phyloP scores from a whole-genome alignment of 352 stramenopile species.

The Phytophthora chlamydospora region DNA sequence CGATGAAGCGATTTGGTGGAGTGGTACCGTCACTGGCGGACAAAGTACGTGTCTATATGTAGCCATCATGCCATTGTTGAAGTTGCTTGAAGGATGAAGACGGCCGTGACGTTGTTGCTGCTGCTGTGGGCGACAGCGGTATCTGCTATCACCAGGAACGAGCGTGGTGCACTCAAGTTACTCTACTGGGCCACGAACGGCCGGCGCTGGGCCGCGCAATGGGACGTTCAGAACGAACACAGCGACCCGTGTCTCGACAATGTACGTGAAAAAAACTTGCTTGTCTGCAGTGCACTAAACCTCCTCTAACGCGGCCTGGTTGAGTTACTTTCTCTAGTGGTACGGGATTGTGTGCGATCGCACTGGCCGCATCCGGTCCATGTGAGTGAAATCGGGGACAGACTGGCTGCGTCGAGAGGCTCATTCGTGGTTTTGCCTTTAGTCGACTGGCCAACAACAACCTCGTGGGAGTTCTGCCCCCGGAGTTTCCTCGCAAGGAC shows the following conservation, averaged over 20 bases:
- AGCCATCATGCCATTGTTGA: slow-evolving; percentile 22
- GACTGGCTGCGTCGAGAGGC: background rate
- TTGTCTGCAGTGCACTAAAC: background rate
- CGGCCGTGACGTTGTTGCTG: slow-evolving; percentile 1
- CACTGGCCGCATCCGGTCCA: slow-evolving; percentile 54
- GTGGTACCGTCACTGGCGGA: background rate
- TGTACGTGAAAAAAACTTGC: slow-evolving; percentile 18
- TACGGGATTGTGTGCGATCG: slow-evolving; percentile 68
- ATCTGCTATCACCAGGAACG: slow-evolving; percentile 37
- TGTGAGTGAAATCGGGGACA: slow-evolving; percentile 35
- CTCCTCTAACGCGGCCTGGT: no score
- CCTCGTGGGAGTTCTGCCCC: slow-evolving; percentile 59
- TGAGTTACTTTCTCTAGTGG: slow-evolving; percentile 38
- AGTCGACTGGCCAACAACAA: slow-evolving; percentile 68
- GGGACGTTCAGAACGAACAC: slow-evolving; percentile 70
- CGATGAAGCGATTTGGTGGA: background rate
- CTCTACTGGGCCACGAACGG: slow-evolving; percentile 72
- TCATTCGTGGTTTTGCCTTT: slow-evolving; percentile 4
- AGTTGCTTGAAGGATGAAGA: slow-evolving; percentile 12
- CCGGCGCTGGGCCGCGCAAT: slow-evolving; percentile 49
- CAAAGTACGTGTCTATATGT: slow-evolving; percentile 22
- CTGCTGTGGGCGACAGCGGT: slow-evolving; percentile 4
- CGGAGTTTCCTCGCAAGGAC: slow-evolving; percentile 52
- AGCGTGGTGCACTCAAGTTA: slow-evolving; percentile 68
- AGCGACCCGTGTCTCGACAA: slow-evolving; percentile 67